Base-by-base conservation (phyloP, 306 rosid genomes). In the Rosa lucieae region DNA sequence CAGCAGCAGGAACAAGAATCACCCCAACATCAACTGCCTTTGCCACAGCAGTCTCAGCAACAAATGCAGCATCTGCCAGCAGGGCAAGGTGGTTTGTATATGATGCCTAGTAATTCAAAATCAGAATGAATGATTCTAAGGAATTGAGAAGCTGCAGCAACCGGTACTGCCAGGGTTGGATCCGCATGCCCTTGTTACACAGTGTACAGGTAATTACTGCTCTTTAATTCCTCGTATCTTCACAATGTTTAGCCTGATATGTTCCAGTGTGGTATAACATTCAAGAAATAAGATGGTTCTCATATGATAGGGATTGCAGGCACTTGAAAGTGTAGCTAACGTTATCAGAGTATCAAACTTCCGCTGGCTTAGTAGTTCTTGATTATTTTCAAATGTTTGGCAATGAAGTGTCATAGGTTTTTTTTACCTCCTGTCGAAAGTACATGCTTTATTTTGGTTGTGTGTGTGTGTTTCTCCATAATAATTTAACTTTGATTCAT, bases 191-290 rank as follows among this genome's bases (percentile, higher is more conserved):
- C 94, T 83, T 89, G 85, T 78, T 77, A 84, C 88, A 87, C 91
- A 81, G 81, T 89, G 98, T 91, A 93, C 97, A 95, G 99, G 99
- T 95, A 91, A 66, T 80, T 84, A 58, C 71, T 58, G n/a, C 73
- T 40, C 67, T 78, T 72, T 20, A 46, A 66, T 23, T 21, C 18
- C 75, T 17, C 23, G 10, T 55, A 51, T 26, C 35, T 68, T 13
- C 74, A 76, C 53, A 35, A 15, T 42, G 46, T 70, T 67, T 66
- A 35, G 47, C 21, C 69, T 67, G 68, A 73, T 79, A 52, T 71
- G 18, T 69, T 39, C 62, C 77, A 63, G 37, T 79, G 67, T 79
- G 52, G 43, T 68, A 12, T n/a, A 44, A 56, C 21, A 29, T 42
- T 67, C 48, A 52, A 32, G 65, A 73, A 35, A 55, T 37, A 11